Evolutionary conservation across 148 eudicot genomes (phyloP).

Genomic region (Chenopodium quinoa): DNA sequence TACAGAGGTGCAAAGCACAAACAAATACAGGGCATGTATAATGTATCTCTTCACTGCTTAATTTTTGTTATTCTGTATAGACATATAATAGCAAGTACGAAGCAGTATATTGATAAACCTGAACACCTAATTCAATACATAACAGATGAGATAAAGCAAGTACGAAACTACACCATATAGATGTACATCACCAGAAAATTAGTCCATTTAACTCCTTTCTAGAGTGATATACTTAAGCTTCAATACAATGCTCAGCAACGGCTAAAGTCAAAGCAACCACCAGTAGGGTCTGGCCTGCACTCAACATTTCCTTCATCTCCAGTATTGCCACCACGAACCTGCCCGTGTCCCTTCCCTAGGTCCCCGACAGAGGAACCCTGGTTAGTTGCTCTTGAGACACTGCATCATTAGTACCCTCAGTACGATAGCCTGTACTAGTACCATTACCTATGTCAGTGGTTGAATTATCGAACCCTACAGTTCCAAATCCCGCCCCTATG

Average conservation of each 20-base stretch:
- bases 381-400: conserved; percentile 8
- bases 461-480: too few species aligned
- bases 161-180: too few species aligned
- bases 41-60: too few species aligned
- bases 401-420: background rate
- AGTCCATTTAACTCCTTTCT: background rate
- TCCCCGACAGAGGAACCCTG: background rate
- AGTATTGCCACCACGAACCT: background rate
- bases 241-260: too few species aligned
- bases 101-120: too few species aligned
- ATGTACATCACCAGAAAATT: too few species aligned
- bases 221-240: background rate
- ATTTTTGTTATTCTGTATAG: too few species aligned
- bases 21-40: too few species aligned
- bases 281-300: background rate
- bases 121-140: too few species aligned
- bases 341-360: background rate
- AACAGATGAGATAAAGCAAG: too few species aligned
- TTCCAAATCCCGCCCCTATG: background rate
- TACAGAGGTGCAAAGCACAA: too few species aligned
- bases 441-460: background rate
- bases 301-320: background rate
- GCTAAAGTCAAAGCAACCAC: background rate
- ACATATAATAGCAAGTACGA: too few species aligned
- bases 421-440: background rate